Conservation (phyloP, 768 basidiomycete genomes). For the Trichaptum fuscoviolaceum region DNA sequence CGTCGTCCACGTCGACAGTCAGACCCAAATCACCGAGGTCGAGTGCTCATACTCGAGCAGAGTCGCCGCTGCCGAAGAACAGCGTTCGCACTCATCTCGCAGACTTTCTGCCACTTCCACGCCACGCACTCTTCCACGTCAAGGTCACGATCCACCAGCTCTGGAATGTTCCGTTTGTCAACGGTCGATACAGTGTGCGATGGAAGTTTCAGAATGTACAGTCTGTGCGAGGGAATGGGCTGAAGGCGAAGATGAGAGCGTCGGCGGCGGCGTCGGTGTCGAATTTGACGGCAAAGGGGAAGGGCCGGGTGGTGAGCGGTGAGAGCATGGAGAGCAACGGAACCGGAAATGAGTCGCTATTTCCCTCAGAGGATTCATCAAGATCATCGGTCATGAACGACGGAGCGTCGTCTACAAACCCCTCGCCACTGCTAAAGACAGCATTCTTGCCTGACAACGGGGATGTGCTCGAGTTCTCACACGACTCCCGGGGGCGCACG, state of each 20-base stretch:
- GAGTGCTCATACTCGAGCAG: not conserved
- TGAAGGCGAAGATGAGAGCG: conserved; percentile 37
- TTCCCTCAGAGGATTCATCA: conserved; percentile 22
- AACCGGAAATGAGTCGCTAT: conserved; percentile 16
- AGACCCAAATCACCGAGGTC: not conserved
- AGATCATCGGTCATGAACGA: conserved; percentile 20
- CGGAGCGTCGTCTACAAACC: conserved; percentile 11
- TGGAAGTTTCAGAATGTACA: conserved; percentile 68
- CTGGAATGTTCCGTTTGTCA: conserved; percentile 64
- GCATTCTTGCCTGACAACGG: conserved; percentile 9
- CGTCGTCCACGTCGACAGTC: not conserved
- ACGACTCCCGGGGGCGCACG: conserved; percentile 56
- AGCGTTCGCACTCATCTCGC: conserved; percentile 11
- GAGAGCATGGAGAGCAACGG: conserved; percentile 9
- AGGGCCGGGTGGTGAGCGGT: conserved; percentile 6
- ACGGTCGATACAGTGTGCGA: conserved; percentile 61
- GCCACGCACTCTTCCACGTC: conserved; percentile 62
- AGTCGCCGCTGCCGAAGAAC: not conserved
- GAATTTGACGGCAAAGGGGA: conserved; percentile 12
- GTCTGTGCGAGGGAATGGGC: conserved; percentile 32
- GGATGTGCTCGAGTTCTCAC: conserved; percentile 13
- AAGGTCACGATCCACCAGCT: conserved; percentile 61
- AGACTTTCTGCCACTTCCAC: conserved; percentile 36
- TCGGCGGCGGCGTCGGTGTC: conserved; percentile 12
- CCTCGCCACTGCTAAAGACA: conserved; percentile 7